Evolutionary conservation across 805 yeast species (phyloP).

Genomic region (Debaryomyces prosopidis): DNA sequence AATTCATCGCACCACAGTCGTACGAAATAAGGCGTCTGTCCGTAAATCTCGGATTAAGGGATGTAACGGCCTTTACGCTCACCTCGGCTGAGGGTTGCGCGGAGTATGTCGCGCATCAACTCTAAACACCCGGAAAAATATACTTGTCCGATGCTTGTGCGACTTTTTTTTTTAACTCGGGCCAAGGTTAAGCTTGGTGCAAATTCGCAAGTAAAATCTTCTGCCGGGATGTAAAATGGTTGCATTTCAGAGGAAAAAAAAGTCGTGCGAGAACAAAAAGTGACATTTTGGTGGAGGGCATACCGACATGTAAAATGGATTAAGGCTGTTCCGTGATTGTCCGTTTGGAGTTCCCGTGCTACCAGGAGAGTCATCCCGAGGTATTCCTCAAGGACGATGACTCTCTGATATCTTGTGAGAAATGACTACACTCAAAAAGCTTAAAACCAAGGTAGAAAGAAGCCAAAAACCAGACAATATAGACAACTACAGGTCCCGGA

Average conservation of each 20-base stretch:
- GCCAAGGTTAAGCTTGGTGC: not conserved
- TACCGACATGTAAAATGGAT: not conserved
- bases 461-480: no score
- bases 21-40: not conserved
- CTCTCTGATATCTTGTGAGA: no score
- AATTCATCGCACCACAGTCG: not conserved
- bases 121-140: no score
- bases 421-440: no score
- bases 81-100: not conserved
- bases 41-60: not conserved
- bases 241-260: not conserved
- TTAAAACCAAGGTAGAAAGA: no score
- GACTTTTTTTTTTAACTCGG: not conserved
- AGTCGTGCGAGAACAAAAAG: not conserved
- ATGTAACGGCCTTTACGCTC: not conserved
- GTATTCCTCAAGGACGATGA: not conserved
- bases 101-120: not conserved
- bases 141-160: no score
- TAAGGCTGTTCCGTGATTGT: slow-evolving; percentile 3
- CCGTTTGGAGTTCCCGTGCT: slow-evolving; percentile 6
- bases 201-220: not conserved
- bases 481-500: no score
- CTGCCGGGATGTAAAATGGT: no score
- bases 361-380: slow-evolving; percentile 1
- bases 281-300: not conserved